Conservation (phyloP, 352 stramenopile genomes). For the Globisporangium megalacanthum region DNA sequence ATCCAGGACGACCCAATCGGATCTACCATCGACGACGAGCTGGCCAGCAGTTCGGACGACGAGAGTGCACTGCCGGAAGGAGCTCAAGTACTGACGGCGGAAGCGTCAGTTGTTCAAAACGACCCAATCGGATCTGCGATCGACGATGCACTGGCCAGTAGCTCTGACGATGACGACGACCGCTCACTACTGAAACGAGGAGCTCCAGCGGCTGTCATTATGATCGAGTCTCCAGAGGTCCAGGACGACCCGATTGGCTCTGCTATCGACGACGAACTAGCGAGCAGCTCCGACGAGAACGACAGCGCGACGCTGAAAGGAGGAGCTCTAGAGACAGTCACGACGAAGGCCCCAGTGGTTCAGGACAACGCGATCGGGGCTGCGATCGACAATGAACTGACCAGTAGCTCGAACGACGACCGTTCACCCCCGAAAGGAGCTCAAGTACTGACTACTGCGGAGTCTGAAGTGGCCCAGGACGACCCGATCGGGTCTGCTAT, state of each 20-base stretch:
- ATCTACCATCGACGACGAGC: too few relatives aligned
- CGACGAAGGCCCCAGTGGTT: too few relatives aligned
- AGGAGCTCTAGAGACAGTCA: too few relatives aligned
- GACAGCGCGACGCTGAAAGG: not conserved
- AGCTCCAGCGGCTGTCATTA: too few relatives aligned
- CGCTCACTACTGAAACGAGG: not conserved
- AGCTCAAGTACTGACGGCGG: too few relatives aligned
- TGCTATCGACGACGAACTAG: constrained; percentile 32
- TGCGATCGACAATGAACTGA: not conserved
- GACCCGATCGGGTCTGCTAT: not conserved
- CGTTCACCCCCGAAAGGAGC: too few relatives aligned
- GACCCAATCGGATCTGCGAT: constrained; percentile 18
- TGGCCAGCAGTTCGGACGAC: too few relatives aligned
- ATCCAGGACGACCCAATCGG: not conserved
- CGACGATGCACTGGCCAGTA: constrained; percentile 24
- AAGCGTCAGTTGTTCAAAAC: not conserved
- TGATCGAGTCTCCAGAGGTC: not conserved
- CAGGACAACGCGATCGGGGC: too few relatives aligned
- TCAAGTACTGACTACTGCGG: constrained; percentile 2
- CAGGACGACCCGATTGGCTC: constrained; percentile 22
- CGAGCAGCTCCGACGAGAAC: constrained; percentile 3
- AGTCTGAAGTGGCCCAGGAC: not conserved
- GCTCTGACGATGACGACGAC: constrained; percentile 16
- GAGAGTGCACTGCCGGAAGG: too few relatives aligned
- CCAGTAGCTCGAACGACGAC: constrained; percentile 9